These are phyloP conservation scores for Cryphonectria parasitica DNA, from an alignment of 2,329 filamentous ascomycete genomes.

Conservation along the genomic window DNA sequence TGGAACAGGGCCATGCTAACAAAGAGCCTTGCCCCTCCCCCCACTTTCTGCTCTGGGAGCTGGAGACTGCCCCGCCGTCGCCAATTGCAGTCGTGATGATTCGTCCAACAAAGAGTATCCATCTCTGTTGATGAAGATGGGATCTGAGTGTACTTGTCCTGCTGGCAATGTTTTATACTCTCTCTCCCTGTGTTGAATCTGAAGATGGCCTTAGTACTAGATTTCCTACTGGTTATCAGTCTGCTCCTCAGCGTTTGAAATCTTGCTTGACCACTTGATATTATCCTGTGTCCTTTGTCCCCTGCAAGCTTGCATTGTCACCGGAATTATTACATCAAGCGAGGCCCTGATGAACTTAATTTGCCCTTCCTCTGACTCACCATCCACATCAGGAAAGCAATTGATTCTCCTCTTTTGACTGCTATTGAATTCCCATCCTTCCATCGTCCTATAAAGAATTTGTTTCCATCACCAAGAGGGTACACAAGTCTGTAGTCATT, in stretches of 20 bases:
- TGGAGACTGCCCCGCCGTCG: constrained; percentile 14
- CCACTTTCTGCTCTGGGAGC: constrained; percentile 11
- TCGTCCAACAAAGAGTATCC: not conserved
- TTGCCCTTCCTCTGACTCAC: constrained; percentile 23
- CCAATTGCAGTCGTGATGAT: not conserved
- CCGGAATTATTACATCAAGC: not conserved
- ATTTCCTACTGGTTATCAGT: not conserved
- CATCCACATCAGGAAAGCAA: not conserved
- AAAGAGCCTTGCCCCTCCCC: constrained; percentile 1
- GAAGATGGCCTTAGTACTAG: not conserved
- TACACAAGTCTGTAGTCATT: constrained; percentile 10
- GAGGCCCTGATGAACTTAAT: not conserved
- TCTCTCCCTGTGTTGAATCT: not conserved
- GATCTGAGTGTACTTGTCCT: not conserved
- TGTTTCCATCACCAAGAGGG: not conserved
- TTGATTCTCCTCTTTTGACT: not conserved
- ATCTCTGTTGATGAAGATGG: not conserved
- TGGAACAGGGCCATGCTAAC: not conserved
- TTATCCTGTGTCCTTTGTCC: not conserved
- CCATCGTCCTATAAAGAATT: not conserved
- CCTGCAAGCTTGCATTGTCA: not conserved
- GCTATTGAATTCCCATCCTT: not conserved
- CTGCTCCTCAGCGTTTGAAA: not conserved
- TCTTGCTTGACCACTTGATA: not conserved
- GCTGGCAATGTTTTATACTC: not conserved